Base-by-base conservation (phyloP, 805 yeast genomes). In the Candida caryicola region DNA sequence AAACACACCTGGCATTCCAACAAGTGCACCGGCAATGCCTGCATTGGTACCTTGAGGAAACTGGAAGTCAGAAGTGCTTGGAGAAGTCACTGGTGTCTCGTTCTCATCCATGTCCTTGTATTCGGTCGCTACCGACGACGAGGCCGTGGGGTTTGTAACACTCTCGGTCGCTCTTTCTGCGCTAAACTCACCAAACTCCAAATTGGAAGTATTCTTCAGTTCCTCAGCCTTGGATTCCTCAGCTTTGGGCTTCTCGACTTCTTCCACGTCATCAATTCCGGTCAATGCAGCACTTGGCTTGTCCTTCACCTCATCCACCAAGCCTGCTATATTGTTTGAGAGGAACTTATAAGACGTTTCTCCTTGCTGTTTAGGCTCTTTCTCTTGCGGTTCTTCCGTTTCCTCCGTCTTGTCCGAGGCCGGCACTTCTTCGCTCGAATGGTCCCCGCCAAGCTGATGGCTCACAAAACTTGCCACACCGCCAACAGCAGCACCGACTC, bases 61-160 rank as follows among this genome's bases (percentile, higher is more conserved):
- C 38, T 68, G 70, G 58, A 65, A 72, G 15, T 74, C 80, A 0
- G 79, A 73, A 30, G 64, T 66, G 32, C 65, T 57, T 14, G 76
- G 76, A 31, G 80, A 58, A 36, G 76, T 73, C 15, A 71, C 62
- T 1, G 76, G 76, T 1, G 81, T 74, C 37, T 71, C 74, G 13
- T 47, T 54, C 3, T 52, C 51, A 9, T 57, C 69, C 1, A 48
- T 50, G 18, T 50, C 52, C 33, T 51, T 51, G 40, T 50, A 55
- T 13, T 54, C 60, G 5, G 69, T 56, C 5, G 54, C 48, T 15
- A 53, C 62, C n/a, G 66, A 57, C 13, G 73, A 68, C 3, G 59
- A 47, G 2, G 64, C 57, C 16, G 71, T 66, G 9, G 64, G 49
- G 25, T 56, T 56, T n/a, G 58, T 56, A 8, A 33, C 46, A 16